Evolutionary conservation across 2,329 filamentous ascomycete species (phyloP), one percentile per base, ranked within the genome.

Genomic region (Leptographium wingfieldii): DNA sequence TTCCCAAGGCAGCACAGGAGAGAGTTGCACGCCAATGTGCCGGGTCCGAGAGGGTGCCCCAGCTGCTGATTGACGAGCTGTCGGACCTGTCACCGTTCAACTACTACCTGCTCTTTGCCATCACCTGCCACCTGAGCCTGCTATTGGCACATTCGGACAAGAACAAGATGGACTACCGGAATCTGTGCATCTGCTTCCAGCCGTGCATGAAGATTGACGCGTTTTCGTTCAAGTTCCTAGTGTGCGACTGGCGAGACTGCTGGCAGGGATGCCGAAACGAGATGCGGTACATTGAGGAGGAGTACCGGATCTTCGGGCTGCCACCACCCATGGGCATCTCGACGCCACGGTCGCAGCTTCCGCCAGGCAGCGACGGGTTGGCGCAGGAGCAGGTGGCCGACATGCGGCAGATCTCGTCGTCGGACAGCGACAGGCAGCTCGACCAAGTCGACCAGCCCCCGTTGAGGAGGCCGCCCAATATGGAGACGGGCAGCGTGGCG

Each of bases 111-210:
- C 84, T 97, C 6, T 97, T 97, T 71, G 92, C 92, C 67, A 96
- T 96, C 67, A 97, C 92, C 40, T 96, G 92, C 73, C 92, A 97
- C 68, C 84, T 97, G 56, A 96, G 91, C 67, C 81, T 96, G 31
- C 80, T 97, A 11, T 85, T 96, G 66, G 91, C 90, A 1, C 92
- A 95, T 71, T 88, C 91, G 29, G 90, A 95, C 65, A 92, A 92
- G 77, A 97, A 96, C 80, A 96, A 95, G 76, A 97, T 97, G 92
- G 90, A 95, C 70, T 96, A 92, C 70, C 85, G 90, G 69, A 96
- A 96, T 65, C 77, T 97, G 29, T 95, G 91, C 74, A 95, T 96
- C 67, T 97, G 92, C 75, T 96, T 96, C 73, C 91, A 96, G 72
- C 92, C 92, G 3, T 95, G 91, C 72, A 90, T 97, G 82, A 95